Conservation (phyloP, 2,329 filamentous ascomycete genomes). For the Arthroderma uncinatum region DNA sequence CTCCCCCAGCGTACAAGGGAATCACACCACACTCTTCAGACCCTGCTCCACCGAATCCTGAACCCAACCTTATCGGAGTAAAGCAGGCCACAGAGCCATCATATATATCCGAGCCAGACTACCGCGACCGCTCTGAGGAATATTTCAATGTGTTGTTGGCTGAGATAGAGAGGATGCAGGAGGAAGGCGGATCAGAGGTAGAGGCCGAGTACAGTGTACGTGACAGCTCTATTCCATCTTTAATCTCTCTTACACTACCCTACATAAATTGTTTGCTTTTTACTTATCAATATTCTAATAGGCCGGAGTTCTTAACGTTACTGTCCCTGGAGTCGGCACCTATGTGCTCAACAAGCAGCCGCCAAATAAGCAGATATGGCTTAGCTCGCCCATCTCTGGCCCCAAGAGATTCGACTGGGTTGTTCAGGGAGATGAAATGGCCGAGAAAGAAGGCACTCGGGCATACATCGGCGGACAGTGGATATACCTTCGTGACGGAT, state of each 20-base stretch:
- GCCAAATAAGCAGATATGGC: conserved; percentile 94
- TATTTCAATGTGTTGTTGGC: conserved; percentile 54
- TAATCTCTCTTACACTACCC: background rate
- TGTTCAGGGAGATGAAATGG: conserved; percentile 55
- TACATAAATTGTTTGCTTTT: conserved; percentile 11
- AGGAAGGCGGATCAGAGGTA: conserved; percentile 55
- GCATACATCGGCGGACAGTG: conserved; percentile 52
- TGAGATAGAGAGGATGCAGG: conserved; percentile 61
- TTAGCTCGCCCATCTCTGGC: conserved; percentile 79
- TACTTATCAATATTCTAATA: conserved; percentile 28
- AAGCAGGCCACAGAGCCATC: conserved; percentile 43
- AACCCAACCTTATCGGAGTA: conserved; percentile 31
- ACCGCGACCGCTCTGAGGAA: conserved; percentile 64
- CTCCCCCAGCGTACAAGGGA: conserved; percentile 34
- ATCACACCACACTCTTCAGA: conserved; percentile 51
- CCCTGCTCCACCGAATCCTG: conserved; percentile 35
- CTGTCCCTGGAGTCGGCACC: conserved; percentile 57
- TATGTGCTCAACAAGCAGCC: conserved; percentile 99
- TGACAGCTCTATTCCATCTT: background rate
- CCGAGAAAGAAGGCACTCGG: conserved; percentile 63
- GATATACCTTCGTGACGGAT: conserved; percentile 81
- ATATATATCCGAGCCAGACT: conserved; percentile 57
- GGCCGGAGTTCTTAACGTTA: conserved; percentile 76
- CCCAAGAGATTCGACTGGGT: conserved; percentile 95
- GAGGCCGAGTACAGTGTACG: conserved; percentile 84